These are phyloP conservation scores for Termitomyces sp. DNA, from an alignment of 768 basidiomycete genomes.

Conservation along the genomic window DNA sequence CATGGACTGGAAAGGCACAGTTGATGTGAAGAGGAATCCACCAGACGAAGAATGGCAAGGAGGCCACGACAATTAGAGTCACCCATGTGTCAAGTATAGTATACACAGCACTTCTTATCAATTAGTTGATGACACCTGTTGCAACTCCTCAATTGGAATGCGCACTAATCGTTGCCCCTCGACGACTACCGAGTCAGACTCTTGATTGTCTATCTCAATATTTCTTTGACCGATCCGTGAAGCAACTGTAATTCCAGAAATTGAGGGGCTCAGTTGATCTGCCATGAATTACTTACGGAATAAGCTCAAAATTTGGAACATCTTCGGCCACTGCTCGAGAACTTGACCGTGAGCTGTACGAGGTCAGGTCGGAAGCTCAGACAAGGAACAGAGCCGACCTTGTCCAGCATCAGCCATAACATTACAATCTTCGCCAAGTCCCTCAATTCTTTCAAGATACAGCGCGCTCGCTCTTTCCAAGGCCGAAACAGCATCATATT, in stretches of 20 bases:
- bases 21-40: slow-evolving; percentile 39
- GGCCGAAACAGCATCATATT: slow-evolving; percentile 69
- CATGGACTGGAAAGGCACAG: slow-evolving; percentile 38
- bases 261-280: background rate
- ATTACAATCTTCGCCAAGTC: slow-evolving; percentile 65
- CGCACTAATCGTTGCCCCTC: slow-evolving; percentile 65
- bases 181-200: slow-evolving; percentile 4
- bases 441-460: slow-evolving; percentile 64
- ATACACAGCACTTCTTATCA: background rate
- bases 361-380: background rate
- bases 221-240: slow-evolving; percentile 32
- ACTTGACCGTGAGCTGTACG: slow-evolving; percentile 67
- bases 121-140: slow-evolving; percentile 22
- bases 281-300: slow-evolving; percentile 46
- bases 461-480: slow-evolving; percentile 59
- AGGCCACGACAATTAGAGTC: background rate
- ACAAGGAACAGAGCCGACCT: slow-evolving; percentile 32
- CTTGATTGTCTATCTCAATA: slow-evolving; percentile 1
- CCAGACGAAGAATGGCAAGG: slow-evolving; percentile 40
- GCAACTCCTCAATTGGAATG: slow-evolving; percentile 66
- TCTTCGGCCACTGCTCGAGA: slow-evolving; percentile 75
- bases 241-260: slow-evolving; percentile 35
- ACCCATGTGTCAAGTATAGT: background rate
- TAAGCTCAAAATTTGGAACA: slow-evolving; percentile 70
- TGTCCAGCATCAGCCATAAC: slow-evolving; percentile 74